phyloP scores from a whole-genome alignment of 352 stramenopile genomes.

The Phytopythium delawarense region DNA sequence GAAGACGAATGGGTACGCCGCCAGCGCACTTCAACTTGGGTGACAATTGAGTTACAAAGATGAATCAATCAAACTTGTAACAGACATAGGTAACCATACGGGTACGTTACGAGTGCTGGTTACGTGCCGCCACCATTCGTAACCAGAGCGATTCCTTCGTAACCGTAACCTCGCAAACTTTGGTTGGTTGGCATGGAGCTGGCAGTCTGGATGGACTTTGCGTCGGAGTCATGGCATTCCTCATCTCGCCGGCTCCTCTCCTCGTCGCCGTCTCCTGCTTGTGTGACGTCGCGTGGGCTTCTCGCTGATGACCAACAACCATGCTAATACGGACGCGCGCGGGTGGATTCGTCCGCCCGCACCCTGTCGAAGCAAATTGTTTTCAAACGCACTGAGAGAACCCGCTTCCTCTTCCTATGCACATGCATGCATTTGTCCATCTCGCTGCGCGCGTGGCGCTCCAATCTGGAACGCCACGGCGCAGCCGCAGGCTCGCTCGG shows the following conservation, averaged over 20 bases:
- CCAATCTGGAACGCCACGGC: neutral
- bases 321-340: slow-evolving; percentile 77
- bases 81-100: too few species aligned
- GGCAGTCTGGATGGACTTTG: too few species aligned
- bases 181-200: too few species aligned
- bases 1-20: neutral
- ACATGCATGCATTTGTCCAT: neutral
- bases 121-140: too few species aligned
- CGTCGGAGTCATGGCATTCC: too few species aligned
- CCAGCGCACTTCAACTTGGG: slow-evolving; percentile 2
- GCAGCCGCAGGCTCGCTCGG: slow-evolving; percentile 63
- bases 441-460: neutral
- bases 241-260: too few species aligned
- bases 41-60: neutral
- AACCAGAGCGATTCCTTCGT: too few species aligned
- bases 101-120: too few species aligned
- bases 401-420: neutral
- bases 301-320: slow-evolving; percentile 61
- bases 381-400: slow-evolving; percentile 84
- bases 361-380: slow-evolving; percentile 61
- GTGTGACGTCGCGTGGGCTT: slow-evolving; percentile 10
- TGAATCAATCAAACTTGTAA: too few species aligned
- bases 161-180: too few species aligned
- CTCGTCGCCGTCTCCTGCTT: too few species aligned
- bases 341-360: slow-evolving; percentile 12